phyloP scores from a whole-genome alignment of 225 moss, liverwort and hornwort genomes.

The Sphagnum contortum region DNA sequence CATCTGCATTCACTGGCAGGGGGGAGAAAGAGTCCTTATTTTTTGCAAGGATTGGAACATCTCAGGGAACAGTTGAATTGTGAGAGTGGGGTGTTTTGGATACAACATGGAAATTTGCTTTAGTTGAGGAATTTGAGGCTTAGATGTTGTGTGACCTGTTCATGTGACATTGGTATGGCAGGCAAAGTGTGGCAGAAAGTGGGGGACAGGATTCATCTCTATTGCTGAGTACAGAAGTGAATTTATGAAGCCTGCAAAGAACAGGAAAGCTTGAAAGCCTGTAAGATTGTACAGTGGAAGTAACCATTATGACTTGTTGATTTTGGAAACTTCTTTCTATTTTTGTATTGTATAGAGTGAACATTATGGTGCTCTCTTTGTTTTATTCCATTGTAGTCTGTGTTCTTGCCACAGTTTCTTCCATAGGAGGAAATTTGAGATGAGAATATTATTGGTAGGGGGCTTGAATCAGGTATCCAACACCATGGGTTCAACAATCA shows the following conservation, averaged over 20 bases:
- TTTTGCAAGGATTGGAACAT: slow-evolving; percentile 62
- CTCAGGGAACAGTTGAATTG: slow-evolving; percentile 44
- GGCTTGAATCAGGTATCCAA: too few relatives aligned
- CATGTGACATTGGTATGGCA: slow-evolving; percentile 14
- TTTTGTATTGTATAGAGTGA: background rate
- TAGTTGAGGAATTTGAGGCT: too few relatives aligned
- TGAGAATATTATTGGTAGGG: too few relatives aligned
- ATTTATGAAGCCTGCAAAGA: slow-evolving; percentile 41
- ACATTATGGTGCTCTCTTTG: too few relatives aligned
- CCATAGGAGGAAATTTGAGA: too few relatives aligned
- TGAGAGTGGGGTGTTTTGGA: slow-evolving; percentile 11
- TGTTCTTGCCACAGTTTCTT: too few relatives aligned
- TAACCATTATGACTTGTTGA: slow-evolving; percentile 88
- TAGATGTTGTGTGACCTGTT: too few relatives aligned
- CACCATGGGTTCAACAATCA: too few relatives aligned
- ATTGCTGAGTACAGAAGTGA: slow-evolving; percentile 89
- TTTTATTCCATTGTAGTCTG: too few relatives aligned
- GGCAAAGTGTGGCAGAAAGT: slow-evolving; percentile 59
- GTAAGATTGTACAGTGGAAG: slow-evolving; percentile 90
- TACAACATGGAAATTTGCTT: too few relatives aligned
- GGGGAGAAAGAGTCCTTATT: slow-evolving; percentile 43
- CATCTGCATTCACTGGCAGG: slow-evolving; percentile 56
- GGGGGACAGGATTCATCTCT: slow-evolving; percentile 74
- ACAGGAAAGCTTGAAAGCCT: slow-evolving; percentile 80
- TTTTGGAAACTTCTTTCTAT: slow-evolving; percentile 21